Percentiles rank a stretch among this genome's conserved stretches.
Conservation (phyloP, 192 early-diverging fungal genomes). For the Entomortierella parvispora region DNA sequence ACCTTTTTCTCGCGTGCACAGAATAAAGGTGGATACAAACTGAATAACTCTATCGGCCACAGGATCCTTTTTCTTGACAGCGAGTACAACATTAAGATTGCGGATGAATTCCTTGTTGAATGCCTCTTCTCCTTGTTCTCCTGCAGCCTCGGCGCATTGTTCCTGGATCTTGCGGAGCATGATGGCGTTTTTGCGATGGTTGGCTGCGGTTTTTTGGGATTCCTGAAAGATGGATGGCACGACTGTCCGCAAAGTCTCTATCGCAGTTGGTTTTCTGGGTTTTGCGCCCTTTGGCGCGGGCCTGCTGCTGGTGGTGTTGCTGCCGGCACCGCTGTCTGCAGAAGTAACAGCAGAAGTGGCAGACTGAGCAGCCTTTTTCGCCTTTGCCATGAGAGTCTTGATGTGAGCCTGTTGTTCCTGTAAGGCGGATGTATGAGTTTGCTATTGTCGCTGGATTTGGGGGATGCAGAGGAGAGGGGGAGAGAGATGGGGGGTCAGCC, state of each 20-base stretch:
- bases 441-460: not conserved
- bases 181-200: conserved; percentile 77
- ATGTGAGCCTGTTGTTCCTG: not conserved
- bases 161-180: conserved; percentile 79
- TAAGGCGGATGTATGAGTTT: not conserved
- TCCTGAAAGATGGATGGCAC: conserved; percentile 82
- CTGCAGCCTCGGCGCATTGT: conserved; percentile 57
- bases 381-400: conserved; percentile 3
- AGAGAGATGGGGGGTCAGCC: not conserved
- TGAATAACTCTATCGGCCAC: conserved; percentile 77
- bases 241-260: conserved; percentile 53
- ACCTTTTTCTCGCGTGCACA: conserved; percentile 75
- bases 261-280: conserved; percentile 51
- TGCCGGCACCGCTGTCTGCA: not conserved
- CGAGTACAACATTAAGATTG: conserved; percentile 82
- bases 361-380: conserved; percentile 3
- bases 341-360: not conserved
- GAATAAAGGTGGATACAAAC: conserved; percentile 80
- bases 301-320: conserved; percentile 1
- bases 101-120: conserved; percentile 83
- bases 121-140: conserved; percentile 64
- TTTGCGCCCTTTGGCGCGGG: not conserved
- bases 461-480: too few relatives aligned
- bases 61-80: conserved; percentile 77
- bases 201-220: conserved; percentile 69